Evolutionary conservation across 306 rosid species (phyloP), one percentile per base, ranked within the genome.

Genomic region (Prosopis cineraria): DNA sequence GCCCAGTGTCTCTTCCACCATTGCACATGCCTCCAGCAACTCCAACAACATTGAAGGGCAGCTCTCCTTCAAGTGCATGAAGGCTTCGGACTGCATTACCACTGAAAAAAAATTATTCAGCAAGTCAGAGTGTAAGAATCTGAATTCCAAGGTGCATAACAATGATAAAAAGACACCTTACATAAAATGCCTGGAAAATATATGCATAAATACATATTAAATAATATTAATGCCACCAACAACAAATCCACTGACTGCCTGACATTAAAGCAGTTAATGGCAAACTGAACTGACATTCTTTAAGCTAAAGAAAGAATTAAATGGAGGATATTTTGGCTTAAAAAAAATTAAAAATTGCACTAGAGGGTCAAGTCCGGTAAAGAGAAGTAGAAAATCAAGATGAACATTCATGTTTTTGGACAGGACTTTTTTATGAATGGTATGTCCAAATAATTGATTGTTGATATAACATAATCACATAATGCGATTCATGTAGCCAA

Each of bases 71-170:
- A 94, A 81, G 75, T 87, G 89, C 81, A 66, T 79, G 81, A 89
- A 94, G 25, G 97, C 97, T 84, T 91, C 93, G 2, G 98, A 94
- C 70, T 87, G 94, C 98, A 94, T 92, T 43, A 94, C 97, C 74
- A 89, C 98, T 94, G 93, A 77, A 63, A 66, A 59, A 48, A 81
- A 34, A 48, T 52, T 20, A 71, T 75, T 72, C 33, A 83, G 22
- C 19, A 24, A 44, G 63, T 45, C 14, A 20, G 3, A 22, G 24
- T 40, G n/a, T 20, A 58, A 47, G 58, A 24, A 45, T 24, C 56
- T 25, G 59, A 43, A 63, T 47, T 69, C 58, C 39, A 68, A 40
- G 52, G 48, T 72, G 44, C 70, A 79, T 19, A 4, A 53, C 30
- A 39, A 39, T 22, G 64, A n/a, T 63, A 69, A 75, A 47, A 74